These are phyloP conservation scores for Hypoxylon intermedium DNA, from an alignment of 495 filamentous ascomycete species.

Conservation along the genomic window DNA sequence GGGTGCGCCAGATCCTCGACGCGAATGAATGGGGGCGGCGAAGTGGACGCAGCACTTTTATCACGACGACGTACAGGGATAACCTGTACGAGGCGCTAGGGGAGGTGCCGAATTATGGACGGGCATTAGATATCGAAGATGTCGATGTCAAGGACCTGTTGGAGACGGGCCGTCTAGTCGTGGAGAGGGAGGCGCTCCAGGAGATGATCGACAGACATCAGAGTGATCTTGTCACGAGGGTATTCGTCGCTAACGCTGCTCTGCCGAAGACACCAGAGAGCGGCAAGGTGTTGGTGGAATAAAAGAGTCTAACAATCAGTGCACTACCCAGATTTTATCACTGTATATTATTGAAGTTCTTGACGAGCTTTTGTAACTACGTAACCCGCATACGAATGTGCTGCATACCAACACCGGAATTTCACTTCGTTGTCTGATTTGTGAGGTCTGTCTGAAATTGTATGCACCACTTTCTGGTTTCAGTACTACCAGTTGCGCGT, in stretches of 20 bases:
- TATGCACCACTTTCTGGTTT: too few relatives aligned
- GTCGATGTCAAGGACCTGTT: slow-evolving; percentile 95
- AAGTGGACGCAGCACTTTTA: slow-evolving; percentile 76
- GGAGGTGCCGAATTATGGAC: slow-evolving; percentile 67
- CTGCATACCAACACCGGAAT: too few relatives aligned
- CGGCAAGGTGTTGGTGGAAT: slow-evolving; percentile 36
- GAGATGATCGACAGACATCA: slow-evolving; percentile 76
- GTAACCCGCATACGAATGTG: too few relatives aligned
- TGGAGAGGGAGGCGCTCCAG: slow-evolving; percentile 83
- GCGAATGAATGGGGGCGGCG: slow-evolving; percentile 74
- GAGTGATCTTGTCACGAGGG: slow-evolving; percentile 67
- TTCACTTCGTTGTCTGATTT: too few relatives aligned
- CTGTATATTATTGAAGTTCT: too few relatives aligned
- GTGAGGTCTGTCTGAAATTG: too few relatives aligned
- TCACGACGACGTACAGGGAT: slow-evolving; percentile 65
- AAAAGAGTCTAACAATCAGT: too few relatives aligned
- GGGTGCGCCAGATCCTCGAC: slow-evolving; percentile 68
- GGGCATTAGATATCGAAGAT: slow-evolving; percentile 70
- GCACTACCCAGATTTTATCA: too few relatives aligned
- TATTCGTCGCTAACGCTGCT: slow-evolving; percentile 35
- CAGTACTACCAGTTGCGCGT: too few relatives aligned
- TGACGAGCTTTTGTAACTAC: too few relatives aligned
- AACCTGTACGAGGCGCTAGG: slow-evolving; percentile 66
- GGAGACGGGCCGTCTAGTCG: slow-evolving; percentile 80
- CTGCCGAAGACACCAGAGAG: slow-evolving; percentile 20